Conservation (phyloP, 2,329 filamentous ascomycete species). For the Cladosporium oxysporum region DNA sequence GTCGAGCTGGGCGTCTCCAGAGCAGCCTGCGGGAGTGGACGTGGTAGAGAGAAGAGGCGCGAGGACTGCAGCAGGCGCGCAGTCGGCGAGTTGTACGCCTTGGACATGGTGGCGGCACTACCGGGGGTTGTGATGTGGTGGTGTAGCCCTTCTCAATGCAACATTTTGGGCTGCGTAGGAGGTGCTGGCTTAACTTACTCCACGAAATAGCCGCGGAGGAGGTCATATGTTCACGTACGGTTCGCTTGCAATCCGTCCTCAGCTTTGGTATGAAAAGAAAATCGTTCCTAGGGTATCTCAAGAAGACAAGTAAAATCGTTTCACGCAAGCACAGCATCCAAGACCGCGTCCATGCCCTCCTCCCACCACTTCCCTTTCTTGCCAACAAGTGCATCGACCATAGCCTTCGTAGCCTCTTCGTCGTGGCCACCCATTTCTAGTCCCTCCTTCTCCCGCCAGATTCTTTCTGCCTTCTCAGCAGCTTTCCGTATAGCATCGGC, state of each 20-base stretch:
- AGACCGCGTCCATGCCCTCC: constrained; percentile 27
- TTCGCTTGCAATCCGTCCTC: background rate
- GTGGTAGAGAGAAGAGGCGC: constrained; percentile 84
- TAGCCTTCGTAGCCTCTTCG: constrained; percentile 21
- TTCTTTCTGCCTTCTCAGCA: constrained; percentile 45
- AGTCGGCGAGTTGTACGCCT: constrained; percentile 55
- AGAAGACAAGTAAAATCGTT: constrained; percentile 8
- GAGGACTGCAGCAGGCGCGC: constrained; percentile 77
- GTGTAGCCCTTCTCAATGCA: constrained; percentile 2
- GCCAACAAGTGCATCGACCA: constrained; percentile 30
- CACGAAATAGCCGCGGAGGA: too few relatives aligned
- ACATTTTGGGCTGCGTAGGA: constrained; percentile 2
- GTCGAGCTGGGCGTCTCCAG: constrained; percentile 47
- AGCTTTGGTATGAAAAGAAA: background rate
- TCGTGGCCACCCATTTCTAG: constrained; percentile 22
- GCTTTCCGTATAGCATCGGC: constrained; percentile 45
- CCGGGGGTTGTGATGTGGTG: constrained; percentile 5
- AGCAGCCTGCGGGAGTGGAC: constrained; percentile 66
- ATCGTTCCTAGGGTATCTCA: constrained; percentile 16
- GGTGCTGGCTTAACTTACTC: background rate
- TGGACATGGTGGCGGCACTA: constrained; percentile 34
- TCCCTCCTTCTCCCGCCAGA: constrained; percentile 47
- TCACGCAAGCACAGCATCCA: constrained; percentile 27
- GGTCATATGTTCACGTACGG: background rate
- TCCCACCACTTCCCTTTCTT: constrained; percentile 25